Percentiles rank a stretch among this genome's conserved stretches.
Evolutionary conservation across 2,329 filamentous ascomycete genomes (phyloP).

Genomic region (Trichoderma brevicompactum): DNA sequence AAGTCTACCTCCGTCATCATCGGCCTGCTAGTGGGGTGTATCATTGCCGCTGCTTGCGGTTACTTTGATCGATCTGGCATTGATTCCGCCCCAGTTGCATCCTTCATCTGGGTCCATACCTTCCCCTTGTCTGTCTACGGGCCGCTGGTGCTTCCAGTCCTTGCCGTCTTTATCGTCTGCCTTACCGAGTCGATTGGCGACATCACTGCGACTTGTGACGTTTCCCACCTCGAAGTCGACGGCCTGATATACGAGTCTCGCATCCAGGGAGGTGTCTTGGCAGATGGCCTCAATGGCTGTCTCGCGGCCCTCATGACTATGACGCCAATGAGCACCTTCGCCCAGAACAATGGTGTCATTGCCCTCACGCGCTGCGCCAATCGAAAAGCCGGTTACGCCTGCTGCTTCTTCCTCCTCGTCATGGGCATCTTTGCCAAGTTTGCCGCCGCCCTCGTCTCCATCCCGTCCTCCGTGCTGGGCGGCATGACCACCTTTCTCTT

Average conservation of each 20-base stretch:
- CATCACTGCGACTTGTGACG: conserved; percentile 80
- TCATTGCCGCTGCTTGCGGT: conserved; percentile 75
- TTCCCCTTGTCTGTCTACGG: conserved; percentile 74
- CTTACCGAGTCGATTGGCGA: conserved; percentile 81
- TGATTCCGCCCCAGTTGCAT: conserved; percentile 69
- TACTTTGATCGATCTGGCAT: conserved; percentile 80
- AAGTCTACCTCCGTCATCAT: conserved; percentile 78
- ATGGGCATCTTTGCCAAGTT: conserved; percentile 87
- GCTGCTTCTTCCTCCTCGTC: conserved; percentile 74
- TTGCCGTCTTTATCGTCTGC: conserved; percentile 72
- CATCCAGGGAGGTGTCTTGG: conserved; percentile 78
- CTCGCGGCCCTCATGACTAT: conserved; percentile 78
- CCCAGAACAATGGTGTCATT: conserved; percentile 85
- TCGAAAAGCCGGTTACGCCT: conserved; percentile 77
- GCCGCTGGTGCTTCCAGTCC: conserved; percentile 71
- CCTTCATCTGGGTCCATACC: conserved; percentile 79
- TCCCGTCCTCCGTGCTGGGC: conserved; percentile 68
- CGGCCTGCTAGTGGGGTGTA: conserved; percentile 74
- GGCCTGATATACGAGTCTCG: conserved; percentile 73
- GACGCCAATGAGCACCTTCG: conserved; percentile 79
- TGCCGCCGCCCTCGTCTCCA: conserved; percentile 76
- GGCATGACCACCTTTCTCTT: conserved; percentile 84
- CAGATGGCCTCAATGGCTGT: conserved; percentile 76
- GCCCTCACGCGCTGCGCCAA: conserved; percentile 81
- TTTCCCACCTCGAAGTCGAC: conserved; percentile 74